These are phyloP conservation scores for Phytopythium montanum DNA, from an alignment of 352 stramenopile species.

Conservation along the genomic window DNA sequence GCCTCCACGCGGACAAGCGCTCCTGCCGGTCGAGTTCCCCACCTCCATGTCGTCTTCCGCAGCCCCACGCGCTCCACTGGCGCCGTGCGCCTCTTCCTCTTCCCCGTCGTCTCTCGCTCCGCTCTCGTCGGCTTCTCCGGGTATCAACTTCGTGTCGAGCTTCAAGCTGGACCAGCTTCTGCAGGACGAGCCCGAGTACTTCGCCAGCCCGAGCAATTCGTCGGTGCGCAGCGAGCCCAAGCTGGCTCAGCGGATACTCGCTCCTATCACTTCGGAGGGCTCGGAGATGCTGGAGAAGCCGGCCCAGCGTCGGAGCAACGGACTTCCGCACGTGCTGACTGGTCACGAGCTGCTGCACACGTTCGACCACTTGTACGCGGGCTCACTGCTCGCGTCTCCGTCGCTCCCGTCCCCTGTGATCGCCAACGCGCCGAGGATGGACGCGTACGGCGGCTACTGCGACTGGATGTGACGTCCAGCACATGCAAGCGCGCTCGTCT, in stretches of 20 bases:
- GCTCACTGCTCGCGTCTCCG: neutral
- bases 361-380: slow-evolving; percentile 3
- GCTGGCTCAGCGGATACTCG: neutral
- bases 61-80: neutral
- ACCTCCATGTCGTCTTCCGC: slow-evolving; percentile 17
- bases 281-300: neutral
- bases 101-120: slow-evolving; percentile 12
- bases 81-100: neutral
- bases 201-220: slow-evolving; percentile 40
- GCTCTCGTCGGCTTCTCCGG: neutral
- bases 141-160: neutral
- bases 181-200: slow-evolving; percentile 55
- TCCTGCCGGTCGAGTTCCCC: slow-evolving; percentile 29
- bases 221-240: neutral
- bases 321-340: neutral
- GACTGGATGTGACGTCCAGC: slow-evolving; percentile 6
- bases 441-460: slow-evolving; percentile 3
- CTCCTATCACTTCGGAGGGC: neutral
- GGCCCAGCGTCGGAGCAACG: neutral
- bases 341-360: slow-evolving; percentile 7
- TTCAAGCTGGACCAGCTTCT: slow-evolving; percentile 53
- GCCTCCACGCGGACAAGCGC: slow-evolving; percentile 6
- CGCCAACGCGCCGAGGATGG: neutral
- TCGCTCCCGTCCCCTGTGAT: neutral
- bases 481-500: neutral